These are phyloP conservation scores for Linnemannia exigua DNA, from an alignment of 192 early-diverging fungal species.

Conservation along the genomic window DNA sequence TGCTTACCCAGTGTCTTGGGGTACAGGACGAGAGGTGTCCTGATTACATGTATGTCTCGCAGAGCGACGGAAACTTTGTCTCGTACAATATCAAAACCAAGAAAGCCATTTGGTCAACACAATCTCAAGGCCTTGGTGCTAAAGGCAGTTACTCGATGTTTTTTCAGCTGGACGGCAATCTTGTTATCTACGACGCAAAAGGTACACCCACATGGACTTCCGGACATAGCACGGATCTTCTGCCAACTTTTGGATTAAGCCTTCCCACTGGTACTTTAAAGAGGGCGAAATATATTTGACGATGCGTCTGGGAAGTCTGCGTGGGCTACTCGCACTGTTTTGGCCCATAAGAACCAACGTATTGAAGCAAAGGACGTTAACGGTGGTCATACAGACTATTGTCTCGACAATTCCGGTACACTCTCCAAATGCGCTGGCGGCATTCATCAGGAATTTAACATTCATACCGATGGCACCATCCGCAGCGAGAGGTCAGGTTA, in stretches of 20 bases:
- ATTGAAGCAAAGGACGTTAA: not conserved
- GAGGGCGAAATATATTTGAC: not conserved
- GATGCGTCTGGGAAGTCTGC: not conserved
- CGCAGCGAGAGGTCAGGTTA: too few species aligned
- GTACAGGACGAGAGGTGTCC: not conserved
- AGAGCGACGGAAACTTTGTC: conserved; percentile 40
- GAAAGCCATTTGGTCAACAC: conserved; percentile 9
- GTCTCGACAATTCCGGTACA: too few species aligned
- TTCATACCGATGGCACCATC: too few species aligned
- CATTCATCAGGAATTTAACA: too few species aligned
- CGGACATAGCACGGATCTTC: not conserved
- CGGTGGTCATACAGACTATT: not conserved
- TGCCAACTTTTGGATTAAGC: not conserved
- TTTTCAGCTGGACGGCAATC: conserved; percentile 29
- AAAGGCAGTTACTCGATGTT: conserved; percentile 18
- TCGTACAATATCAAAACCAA: conserved; percentile 13
- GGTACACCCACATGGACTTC: conserved; percentile 10
- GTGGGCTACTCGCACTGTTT: not conserved
- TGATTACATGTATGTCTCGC: conserved; percentile 16
- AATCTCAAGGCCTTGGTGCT: conserved; percentile 16
- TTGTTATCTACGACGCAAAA: conserved; percentile 25
- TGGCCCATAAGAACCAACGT: not conserved
- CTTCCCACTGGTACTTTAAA: not conserved
- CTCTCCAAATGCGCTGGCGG: too few species aligned
- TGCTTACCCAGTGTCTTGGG: not conserved